Conservation (phyloP, 1,139 yeast species). For the Saccharomyces hybrid region DNA sequence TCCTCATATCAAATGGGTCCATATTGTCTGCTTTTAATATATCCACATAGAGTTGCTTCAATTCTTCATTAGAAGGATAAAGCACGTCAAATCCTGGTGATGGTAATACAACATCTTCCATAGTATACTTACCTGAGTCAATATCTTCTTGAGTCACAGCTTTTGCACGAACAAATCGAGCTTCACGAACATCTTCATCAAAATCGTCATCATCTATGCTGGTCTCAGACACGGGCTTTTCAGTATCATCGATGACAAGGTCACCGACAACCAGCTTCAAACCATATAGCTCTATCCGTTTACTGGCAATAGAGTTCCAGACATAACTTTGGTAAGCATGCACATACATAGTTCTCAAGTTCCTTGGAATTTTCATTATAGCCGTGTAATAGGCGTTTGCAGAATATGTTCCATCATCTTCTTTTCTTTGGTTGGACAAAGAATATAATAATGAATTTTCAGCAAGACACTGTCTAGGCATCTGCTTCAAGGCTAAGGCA, state of each 20-base stretch:
- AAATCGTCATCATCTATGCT: slow-evolving; percentile 39
- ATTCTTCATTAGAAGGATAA: slow-evolving; percentile 63
- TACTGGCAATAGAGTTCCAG: slow-evolving; percentile 85
- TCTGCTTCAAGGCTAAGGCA: slow-evolving; percentile 49
- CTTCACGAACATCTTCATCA: slow-evolving; percentile 57
- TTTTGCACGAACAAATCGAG: slow-evolving; percentile 52
- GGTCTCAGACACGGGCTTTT: slow-evolving; percentile 17
- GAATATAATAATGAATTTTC: slow-evolving; percentile 65
- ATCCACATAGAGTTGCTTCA: slow-evolving; percentile 57
- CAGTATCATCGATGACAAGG: slow-evolving; percentile 46
- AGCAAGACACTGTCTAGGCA: slow-evolving; percentile 87
- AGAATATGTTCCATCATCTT: slow-evolving; percentile 41
- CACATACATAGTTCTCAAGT: slow-evolving; percentile 86
- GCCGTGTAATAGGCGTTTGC: slow-evolving; percentile 58
- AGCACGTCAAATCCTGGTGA: slow-evolving; percentile 87
- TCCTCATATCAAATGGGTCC: slow-evolving; percentile 76
- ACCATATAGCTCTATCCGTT: slow-evolving; percentile 67
- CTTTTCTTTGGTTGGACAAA: slow-evolving; percentile 41
- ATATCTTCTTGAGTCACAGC: slow-evolving; percentile 69
- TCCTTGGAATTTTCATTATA: slow-evolving; percentile 87
- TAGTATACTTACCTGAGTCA: slow-evolving; percentile 48
- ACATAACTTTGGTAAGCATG: slow-evolving; percentile 96
- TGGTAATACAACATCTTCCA: slow-evolving; percentile 83
- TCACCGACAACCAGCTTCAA: slow-evolving; percentile 71
- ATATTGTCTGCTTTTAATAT: slow-evolving; percentile 75